Percentiles rank a stretch among this genome's conserved stretches.
Evolutionary conservation across 2,329 filamentous ascomycete species (phyloP).

Genomic region (Cordyceps cateniannulata): DNA sequence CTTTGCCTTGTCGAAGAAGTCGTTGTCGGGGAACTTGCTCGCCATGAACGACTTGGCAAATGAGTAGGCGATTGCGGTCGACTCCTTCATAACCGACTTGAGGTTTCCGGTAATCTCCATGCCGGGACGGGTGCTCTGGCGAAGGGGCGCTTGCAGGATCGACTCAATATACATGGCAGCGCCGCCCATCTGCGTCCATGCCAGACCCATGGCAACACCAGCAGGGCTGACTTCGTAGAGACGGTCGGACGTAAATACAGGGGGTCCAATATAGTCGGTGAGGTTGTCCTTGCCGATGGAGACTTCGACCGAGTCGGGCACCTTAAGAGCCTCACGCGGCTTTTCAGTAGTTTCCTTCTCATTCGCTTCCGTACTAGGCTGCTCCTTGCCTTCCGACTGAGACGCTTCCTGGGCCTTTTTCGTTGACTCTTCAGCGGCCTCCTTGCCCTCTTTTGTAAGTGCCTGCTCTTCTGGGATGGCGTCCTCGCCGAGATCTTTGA

Average conservation of each 20-base stretch:
- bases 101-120: conserved; percentile 92
- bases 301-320: conserved; percentile 83
- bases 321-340: conserved; percentile 70
- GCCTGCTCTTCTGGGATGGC: conserved; percentile 74
- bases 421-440: conserved; percentile 61
- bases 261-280: conserved; percentile 94
- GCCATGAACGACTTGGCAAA: conserved; percentile 89
- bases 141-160: conserved; percentile 79
- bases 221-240: conserved; percentile 90
- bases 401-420: conserved; percentile 61
- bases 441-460: conserved; percentile 79
- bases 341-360: conserved; percentile 47
- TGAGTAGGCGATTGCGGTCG: conserved; percentile 88
- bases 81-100: conserved; percentile 97
- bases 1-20: conserved; percentile 93
- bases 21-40: conserved; percentile 77
- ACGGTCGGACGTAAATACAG: conserved; percentile 90
- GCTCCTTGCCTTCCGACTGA: conserved; percentile 25
- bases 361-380: conserved; percentile 25
- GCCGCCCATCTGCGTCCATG: conserved; percentile 96
- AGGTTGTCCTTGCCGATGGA: conserved; percentile 82
- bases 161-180: conserved; percentile 96
- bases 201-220: conserved; percentile 94
- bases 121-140: conserved; percentile 64
- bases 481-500: conserved; percentile 86